Base-by-base conservation (phyloP, 2,329 filamentous ascomycete genomes). In the Passalora sequoiae region DNA sequence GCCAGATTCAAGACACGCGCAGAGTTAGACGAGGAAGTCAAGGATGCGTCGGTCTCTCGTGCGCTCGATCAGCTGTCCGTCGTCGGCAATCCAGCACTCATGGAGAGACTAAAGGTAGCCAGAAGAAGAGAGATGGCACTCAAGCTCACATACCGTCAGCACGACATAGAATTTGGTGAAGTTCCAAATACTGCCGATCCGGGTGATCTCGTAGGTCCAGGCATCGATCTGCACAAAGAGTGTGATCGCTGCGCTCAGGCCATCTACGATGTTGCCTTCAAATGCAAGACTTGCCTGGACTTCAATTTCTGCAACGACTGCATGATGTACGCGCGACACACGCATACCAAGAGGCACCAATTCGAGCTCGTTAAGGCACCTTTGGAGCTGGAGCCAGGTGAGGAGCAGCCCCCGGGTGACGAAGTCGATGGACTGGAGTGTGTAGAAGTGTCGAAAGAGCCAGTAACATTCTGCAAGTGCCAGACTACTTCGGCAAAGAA, bases 391-490 rank as follows among this genome's bases (percentile, higher is more conserved):
- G n/a, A n/a, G n/a, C n/a, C n/a, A n/a, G n/a, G n/a, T n/a, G n/a
- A n/a, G n/a, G n/a, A n/a, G n/a, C n/a, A n/a, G n/a, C n/a, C n/a
- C n/a, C n/a, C n/a, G n/a, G n/a, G n/a, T n/a, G n/a, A n/a, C n/a
- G n/a, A n/a, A n/a, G n/a, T n/a, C n/a, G n/a, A 8, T 6, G 30
- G 30, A 32, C 15, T n/a, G 30, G 16, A 17, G 8, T 12, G 30
- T 17, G 12, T 20, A 20, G 6, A 6, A 21, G 6, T 12, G 20
- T 8, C 17, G 32, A 22, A 13, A 6, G 32, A 20, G 13, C 32
- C 17, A 22, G 32, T 20, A 16, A 36, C 7, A n/a, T 36, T 36
- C 32, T 36, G 32, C 32, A 36, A 36, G 32, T 36, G 32, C 19
- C 15, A 22, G 32, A 36, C 32, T n/a, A 36, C 20, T 10, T 21